phyloP scores from a whole-genome alignment of 176 grass and related monocot genomes.

The Miscanthus lutarioriparius region DNA sequence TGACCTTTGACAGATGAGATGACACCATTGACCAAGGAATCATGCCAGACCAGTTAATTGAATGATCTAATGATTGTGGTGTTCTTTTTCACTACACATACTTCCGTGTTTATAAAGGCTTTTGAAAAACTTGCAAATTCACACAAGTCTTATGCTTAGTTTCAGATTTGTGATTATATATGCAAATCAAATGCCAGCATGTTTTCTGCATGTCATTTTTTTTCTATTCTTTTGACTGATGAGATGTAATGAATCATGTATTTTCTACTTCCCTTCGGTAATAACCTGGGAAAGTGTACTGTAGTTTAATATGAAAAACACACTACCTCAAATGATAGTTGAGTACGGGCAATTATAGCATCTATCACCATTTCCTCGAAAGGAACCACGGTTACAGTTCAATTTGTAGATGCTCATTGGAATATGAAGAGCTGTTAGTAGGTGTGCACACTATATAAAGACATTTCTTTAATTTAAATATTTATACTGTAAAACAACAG shows the following conservation, averaged over 20 bases:
- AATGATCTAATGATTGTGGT: neutral
- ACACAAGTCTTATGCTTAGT: neutral
- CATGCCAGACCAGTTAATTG: neutral
- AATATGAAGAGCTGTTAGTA: neutral
- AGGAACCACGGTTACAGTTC: neutral
- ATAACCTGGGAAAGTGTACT: neutral
- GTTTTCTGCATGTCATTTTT: neutral
- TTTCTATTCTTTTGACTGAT: neutral
- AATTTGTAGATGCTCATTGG: neutral
- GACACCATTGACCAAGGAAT: neutral
- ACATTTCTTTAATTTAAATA: neutral
- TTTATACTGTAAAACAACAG: neutral
- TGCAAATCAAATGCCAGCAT: neutral
- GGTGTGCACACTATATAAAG: neutral
- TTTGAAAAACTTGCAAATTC: neutral
- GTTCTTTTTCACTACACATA: neutral
- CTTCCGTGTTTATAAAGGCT: neutral
- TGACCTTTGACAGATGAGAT: neutral
- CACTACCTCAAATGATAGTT: neutral
- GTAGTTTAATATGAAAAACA: neutral
- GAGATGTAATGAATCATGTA: neutral
- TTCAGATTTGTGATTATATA: neutral
- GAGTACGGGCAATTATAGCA: neutral
- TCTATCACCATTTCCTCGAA: neutral
- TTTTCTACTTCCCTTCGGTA: neutral